These are phyloP conservation scores for Elaeis oleifera DNA, from an alignment of 202 grass and related monocot species.

Conservation along the genomic window DNA sequence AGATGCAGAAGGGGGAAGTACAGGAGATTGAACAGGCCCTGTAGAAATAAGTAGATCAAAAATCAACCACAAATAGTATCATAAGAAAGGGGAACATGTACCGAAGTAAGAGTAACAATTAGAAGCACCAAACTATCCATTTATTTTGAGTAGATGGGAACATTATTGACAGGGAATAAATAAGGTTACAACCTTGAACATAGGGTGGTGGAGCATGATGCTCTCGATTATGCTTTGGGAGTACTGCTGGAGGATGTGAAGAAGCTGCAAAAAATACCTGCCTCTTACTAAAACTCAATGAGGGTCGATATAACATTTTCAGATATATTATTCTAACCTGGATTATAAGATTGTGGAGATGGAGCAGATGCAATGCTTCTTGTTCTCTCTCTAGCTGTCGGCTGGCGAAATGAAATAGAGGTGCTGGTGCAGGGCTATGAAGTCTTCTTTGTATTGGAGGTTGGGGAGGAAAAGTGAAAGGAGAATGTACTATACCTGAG, in stretches of 20 bases:
- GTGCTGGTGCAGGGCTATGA: slow-evolving; percentile 45
- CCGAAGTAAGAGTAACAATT: slow-evolving; percentile 5
- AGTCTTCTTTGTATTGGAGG: slow-evolving; percentile 17
- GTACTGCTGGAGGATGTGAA: slow-evolving; percentile 31
- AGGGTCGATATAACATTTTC: background rate
- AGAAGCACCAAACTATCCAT: background rate
- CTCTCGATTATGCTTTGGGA: slow-evolving; percentile 22
- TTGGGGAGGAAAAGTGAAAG: slow-evolving; percentile 28
- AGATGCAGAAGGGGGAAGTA: slow-evolving; percentile 26
- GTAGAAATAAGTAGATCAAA: slow-evolving; percentile 25
- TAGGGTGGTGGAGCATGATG: slow-evolving; percentile 18
- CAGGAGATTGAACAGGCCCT: slow-evolving; percentile 42
- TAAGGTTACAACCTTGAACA: slow-evolving; percentile 13
- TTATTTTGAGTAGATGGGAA: slow-evolving; percentile 10
- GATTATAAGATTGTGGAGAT: slow-evolving; percentile 29
- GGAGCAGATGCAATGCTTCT: slow-evolving; percentile 44
- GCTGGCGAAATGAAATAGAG: slow-evolving; percentile 34
- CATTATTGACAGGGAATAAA: slow-evolving; percentile 8
- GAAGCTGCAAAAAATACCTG: slow-evolving; percentile 19
- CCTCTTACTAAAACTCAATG: slow-evolving; percentile 3
- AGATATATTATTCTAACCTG: slow-evolving; percentile 32
- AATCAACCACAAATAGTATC: background rate
- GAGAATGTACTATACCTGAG: slow-evolving; percentile 31
- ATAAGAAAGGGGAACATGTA: slow-evolving; percentile 10
- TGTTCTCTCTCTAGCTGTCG: slow-evolving; percentile 20